These are phyloP conservation scores for Neckera pumila DNA, from an alignment of 225 moss, liverwort and hornwort genomes.

Conservation along the genomic window DNA sequence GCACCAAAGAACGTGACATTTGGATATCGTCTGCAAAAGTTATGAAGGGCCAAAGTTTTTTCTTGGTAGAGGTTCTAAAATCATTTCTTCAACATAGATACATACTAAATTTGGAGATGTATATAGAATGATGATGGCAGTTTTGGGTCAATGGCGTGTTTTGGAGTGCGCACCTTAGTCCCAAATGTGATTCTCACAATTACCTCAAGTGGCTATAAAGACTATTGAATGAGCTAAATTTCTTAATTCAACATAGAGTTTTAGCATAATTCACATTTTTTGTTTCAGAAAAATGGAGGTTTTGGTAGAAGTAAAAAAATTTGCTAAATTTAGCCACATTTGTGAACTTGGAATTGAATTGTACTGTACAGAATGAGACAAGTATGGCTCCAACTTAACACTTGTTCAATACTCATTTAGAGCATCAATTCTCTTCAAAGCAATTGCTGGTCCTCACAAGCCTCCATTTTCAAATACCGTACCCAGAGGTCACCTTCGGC, in stretches of 20 bases:
- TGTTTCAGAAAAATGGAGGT: fast-evolving
- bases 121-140: fast-evolving
- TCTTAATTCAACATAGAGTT: no score
- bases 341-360: not conserved
- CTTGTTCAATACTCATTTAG: not conserved
- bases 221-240: not conserved
- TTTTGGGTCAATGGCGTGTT: fast-evolving
- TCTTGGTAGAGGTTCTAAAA: not conserved
- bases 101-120: not conserved
- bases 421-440: not conserved
- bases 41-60: not conserved
- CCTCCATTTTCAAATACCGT: no score
- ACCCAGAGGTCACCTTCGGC: no score
- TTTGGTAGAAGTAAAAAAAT: not conserved
- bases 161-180: not conserved
- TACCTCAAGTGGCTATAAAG: not conserved
- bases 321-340: not conserved
- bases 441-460: not conserved
- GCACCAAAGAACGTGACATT: fast-evolving
- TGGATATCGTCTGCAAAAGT: not conserved
- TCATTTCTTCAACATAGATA: not conserved
- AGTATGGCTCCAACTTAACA: no score
- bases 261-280: not conserved
- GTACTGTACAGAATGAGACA: not conserved
- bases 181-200: not conserved